Base-by-base conservation (phyloP, 345 rosid genomes). In the Gossypium longicalyx region DNA sequence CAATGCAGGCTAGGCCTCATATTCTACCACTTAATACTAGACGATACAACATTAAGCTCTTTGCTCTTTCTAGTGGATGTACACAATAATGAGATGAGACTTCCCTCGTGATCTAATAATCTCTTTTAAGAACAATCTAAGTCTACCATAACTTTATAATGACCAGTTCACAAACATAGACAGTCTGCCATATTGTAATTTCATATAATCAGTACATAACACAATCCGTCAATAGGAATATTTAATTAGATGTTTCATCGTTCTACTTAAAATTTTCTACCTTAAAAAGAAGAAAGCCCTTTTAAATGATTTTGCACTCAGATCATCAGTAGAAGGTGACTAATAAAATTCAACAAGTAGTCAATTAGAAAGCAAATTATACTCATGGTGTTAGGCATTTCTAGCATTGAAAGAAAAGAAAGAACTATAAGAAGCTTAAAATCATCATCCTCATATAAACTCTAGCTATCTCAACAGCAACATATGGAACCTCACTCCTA, bases 351-450 rank as follows among this genome's bases (percentile, higher is more conserved):
- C 5, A 61, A 19, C 45, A 61, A 7, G 66, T 15, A 15, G 66
- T 5, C 7, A 61, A 29, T 61, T 17, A 29, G 44, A 61, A 43
- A 15, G 66, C 44, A 15, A 61, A 61, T 45, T 23, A 59, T 16
- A 38, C 47, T 34, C 17, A 12, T 62, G 20, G 22, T 2, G 45
- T 43, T 27, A 62, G 34, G 41, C 51, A 67, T 2, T 67, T 47
- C 41, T 23, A 23, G 71, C 38, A 67, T 48, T 23, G 41, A 67
- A 67, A 67, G 20, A 67, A 48, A 67, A 11, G 38, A 59, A 67
- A 47, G 19, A 10, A 0, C 12, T 23, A 68, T 15, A 23, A 68
- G 58, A 68, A 25, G 44, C 71, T 68, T 25, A 48, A 8, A 7
- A 23, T 7, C 57, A 67, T 15, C 22, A 25, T 48, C 57, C 57